These are phyloP conservation scores for Paraphoma sp. DNA, from an alignment of 2,329 filamentous ascomycete species.

Conservation along the genomic window DNA sequence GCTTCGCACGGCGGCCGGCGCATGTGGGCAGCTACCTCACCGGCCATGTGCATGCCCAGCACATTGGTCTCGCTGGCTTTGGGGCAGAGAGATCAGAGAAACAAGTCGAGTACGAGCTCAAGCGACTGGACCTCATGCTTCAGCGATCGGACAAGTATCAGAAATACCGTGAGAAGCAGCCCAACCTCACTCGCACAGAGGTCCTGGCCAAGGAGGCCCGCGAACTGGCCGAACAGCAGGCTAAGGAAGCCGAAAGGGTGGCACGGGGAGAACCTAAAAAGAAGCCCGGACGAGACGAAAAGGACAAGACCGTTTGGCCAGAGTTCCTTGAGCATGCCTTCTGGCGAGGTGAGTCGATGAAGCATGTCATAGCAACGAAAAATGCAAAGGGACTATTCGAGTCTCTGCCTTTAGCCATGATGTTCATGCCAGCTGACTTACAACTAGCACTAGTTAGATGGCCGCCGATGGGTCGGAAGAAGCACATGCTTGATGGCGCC, in stretches of 20 bases:
- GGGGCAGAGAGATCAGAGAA: conserved; percentile 34
- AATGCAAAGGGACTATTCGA: too few species aligned
- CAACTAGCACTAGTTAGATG: conserved; percentile 52
- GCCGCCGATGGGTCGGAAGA: conserved; percentile 65
- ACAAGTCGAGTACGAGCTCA: conserved; percentile 37
- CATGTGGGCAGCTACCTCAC: conserved; percentile 32
- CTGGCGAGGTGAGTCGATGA: conserved; percentile 50
- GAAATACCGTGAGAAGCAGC: conserved; percentile 55
- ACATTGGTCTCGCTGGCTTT: conserved; percentile 25
- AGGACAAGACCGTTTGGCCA: conserved; percentile 53
- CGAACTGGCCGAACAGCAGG: conserved; percentile 18
- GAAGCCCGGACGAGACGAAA: conserved; percentile 34
- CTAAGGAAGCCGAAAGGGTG: conserved; percentile 10
- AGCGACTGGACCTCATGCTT: conserved; percentile 36
- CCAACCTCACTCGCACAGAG: conserved; percentile 23
- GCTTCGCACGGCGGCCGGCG: conserved; percentile 23
- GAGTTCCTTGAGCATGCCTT: conserved; percentile 57
- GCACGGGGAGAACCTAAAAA: background rate
- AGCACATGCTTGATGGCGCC: conserved; percentile 57
- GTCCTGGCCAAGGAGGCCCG: conserved; percentile 27
- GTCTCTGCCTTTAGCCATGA: too few species aligned
- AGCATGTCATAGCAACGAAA: too few species aligned
- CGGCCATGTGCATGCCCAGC: conserved; percentile 30
- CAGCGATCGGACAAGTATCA: conserved; percentile 50
- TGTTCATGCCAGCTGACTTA: too few species aligned